These are phyloP conservation scores for Aspergillus steynii DNA, from an alignment of 495 filamentous ascomycete species.

Conservation along the genomic window DNA sequence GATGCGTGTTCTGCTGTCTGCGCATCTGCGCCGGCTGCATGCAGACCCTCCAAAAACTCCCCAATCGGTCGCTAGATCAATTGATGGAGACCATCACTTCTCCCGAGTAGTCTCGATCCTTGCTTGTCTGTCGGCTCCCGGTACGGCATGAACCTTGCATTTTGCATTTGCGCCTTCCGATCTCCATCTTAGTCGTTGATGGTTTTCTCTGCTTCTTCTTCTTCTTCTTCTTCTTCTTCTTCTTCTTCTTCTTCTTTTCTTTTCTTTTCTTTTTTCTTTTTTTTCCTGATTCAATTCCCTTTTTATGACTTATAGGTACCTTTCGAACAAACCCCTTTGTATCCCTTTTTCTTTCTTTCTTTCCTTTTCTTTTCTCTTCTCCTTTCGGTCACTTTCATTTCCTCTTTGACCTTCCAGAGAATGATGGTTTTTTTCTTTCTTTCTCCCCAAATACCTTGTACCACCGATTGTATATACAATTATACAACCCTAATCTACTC, in stretches of 20 bases:
- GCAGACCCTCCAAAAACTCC: constrained; percentile 37
- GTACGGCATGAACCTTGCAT: not conserved
- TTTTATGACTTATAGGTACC: constrained; percentile 23
- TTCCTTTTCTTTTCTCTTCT: not conserved
- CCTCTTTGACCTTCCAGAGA: not conserved
- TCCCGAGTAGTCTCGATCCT: constrained; percentile 9
- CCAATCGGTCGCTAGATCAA: constrained; percentile 36
- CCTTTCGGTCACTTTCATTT: not conserved
- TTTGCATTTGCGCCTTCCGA: not conserved
- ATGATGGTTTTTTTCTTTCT: not conserved
- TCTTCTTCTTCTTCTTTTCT: not conserved
- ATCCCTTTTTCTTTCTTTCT: not conserved
- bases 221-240: constrained; percentile 26
- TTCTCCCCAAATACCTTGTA: not conserved
- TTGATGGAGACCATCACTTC: constrained; percentile 25
- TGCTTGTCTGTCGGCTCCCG: constrained; percentile 1
- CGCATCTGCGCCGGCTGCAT: constrained; percentile 46
- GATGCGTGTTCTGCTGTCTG: constrained; percentile 52
- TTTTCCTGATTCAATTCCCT: not conserved
- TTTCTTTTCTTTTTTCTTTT: not conserved
- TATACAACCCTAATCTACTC: not conserved
- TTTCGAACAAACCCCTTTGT: not conserved
- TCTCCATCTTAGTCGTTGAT: not conserved
- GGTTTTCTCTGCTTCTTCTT: constrained; percentile 17
- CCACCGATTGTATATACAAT: not conserved